Percentiles rank a stretch among this genome's conserved stretches.
These are phyloP conservation scores for Xylaria sp. DNA, from an alignment of 2,329 filamentous ascomycete genomes.

Conservation along the genomic window DNA sequence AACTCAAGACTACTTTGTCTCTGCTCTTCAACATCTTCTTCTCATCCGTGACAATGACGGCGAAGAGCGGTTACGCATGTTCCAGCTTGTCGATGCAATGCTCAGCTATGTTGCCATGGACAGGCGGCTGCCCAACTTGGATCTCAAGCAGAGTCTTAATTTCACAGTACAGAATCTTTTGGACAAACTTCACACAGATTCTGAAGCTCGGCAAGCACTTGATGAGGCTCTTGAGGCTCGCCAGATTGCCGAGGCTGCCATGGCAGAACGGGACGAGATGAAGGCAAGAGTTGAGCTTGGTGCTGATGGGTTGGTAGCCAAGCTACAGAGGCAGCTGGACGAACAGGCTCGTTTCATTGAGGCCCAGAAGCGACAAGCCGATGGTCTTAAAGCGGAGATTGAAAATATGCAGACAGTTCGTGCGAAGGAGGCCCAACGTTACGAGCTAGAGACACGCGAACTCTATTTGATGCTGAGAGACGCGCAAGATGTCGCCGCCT, in stretches of 20 bases:
- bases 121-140: conserved; percentile 91
- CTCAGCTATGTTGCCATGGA: conserved; percentile 99
- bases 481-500: conserved; percentile 93
- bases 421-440: conserved; percentile 90
- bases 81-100: conserved; percentile 98
- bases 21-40: conserved; percentile 92
- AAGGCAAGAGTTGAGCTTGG: conserved; percentile 87
- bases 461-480: conserved; percentile 98
- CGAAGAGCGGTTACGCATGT: conserved; percentile 93
- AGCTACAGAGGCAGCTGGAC: conserved; percentile 91
- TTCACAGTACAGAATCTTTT: conserved; percentile 96
- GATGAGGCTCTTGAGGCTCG: conserved; percentile 92
- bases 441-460: conserved; percentile 95
- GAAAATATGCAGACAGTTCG: conserved; percentile 86
- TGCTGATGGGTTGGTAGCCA: conserved; percentile 91
- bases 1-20: conserved; percentile 95
- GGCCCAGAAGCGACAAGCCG: conserved; percentile 84
- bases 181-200: conserved; percentile 96
- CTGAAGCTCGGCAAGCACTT: conserved; percentile 88
- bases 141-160: conserved; percentile 96
- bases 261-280: conserved; percentile 97
- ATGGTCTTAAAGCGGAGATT: conserved; percentile 88
- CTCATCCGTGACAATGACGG: conserved; percentile 91
- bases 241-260: conserved; percentile 93
- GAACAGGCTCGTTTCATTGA: conserved; percentile 93